Evolutionary conservation across 2,329 filamentous ascomycete species (phyloP).

Genomic region (Colletotrichum destructivum): DNA sequence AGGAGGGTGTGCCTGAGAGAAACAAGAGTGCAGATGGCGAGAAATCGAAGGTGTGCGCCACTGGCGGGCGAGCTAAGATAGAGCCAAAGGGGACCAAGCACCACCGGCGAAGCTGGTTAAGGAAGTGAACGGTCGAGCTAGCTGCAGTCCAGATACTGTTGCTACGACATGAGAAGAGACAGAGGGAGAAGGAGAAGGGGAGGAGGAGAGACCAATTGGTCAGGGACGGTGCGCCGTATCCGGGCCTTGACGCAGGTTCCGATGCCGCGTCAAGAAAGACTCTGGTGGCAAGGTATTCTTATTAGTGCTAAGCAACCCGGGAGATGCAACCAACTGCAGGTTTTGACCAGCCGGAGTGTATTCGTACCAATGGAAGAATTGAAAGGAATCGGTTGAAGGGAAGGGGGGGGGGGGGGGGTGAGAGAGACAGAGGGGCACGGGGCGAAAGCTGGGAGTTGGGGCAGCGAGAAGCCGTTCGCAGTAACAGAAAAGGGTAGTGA

Average conservation of each 20-base stretch:
- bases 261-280: not conserved
- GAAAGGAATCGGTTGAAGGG: not conserved
- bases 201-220: not conserved
- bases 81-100: conserved; percentile 39
- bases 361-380: conserved; percentile 1
- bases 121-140: conserved; percentile 17
- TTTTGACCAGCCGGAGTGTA: not conserved
- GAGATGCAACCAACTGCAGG: conserved; percentile 6
- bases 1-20: not conserved
- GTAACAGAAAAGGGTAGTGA: not conserved
- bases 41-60: conserved; percentile 28
- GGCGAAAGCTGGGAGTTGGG: not conserved
- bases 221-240: not conserved
- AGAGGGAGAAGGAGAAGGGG: not conserved
- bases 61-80: conserved; percentile 31
- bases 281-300: not conserved
- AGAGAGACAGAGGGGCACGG: not conserved
- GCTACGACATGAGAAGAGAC: not conserved
- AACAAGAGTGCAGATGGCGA: conserved; percentile 20
- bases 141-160: not conserved
- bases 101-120: conserved; percentile 22
- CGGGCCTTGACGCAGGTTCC: conserved; percentile 11
- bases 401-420: no score
- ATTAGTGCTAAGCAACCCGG: not conserved
- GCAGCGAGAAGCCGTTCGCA: conserved; percentile 22